phyloP scores from a whole-genome alignment of 805 yeast species.

The Saccharomycodes ludwigii region DNA sequence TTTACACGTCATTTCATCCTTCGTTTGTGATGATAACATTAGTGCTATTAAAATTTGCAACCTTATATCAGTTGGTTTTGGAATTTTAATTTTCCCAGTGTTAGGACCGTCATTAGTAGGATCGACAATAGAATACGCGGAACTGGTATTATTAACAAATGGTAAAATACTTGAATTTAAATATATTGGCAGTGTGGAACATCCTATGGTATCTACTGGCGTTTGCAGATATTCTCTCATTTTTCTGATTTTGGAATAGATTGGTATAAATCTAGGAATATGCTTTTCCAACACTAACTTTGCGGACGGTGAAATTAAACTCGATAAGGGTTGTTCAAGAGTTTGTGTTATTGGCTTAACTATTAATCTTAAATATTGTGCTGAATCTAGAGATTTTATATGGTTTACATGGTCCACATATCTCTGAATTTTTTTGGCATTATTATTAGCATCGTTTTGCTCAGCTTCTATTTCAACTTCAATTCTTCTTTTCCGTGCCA shows the following conservation, averaged over 20 bases:
- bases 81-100: slow-evolving; percentile 17
- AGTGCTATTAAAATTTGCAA: slow-evolving; percentile 69
- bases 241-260: slow-evolving; percentile 46
- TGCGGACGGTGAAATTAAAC: background rate
- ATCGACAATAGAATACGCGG: too few species aligned
- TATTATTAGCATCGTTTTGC: background rate
- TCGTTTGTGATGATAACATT: slow-evolving; percentile 86
- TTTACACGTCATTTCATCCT: slow-evolving; percentile 69
- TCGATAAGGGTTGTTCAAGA: too few species aligned
- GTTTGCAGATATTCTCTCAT: slow-evolving; percentile 61
- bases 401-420: slow-evolving; percentile 14
- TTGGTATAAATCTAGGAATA: slow-evolving; percentile 29
- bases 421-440: background rate
- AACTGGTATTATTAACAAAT: too few species aligned
- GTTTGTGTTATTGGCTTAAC: slow-evolving; percentile 3
- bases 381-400: slow-evolving; percentile 17
- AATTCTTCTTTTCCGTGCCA: slow-evolving; percentile 7
- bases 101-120: too few species aligned
- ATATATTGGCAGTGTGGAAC: slow-evolving; percentile 42
- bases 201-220: slow-evolving; percentile 86
- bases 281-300: background rate
- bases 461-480: slow-evolving; percentile 9
- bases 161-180: background rate
- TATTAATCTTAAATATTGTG: slow-evolving; percentile 18
- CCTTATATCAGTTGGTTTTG: slow-evolving; percentile 31